Percentiles rank a stretch among this genome's conserved stretches.
phyloP scores from a whole-genome alignment of 768 basidiomycete species.

The Nevesoporus exiguus region DNA sequence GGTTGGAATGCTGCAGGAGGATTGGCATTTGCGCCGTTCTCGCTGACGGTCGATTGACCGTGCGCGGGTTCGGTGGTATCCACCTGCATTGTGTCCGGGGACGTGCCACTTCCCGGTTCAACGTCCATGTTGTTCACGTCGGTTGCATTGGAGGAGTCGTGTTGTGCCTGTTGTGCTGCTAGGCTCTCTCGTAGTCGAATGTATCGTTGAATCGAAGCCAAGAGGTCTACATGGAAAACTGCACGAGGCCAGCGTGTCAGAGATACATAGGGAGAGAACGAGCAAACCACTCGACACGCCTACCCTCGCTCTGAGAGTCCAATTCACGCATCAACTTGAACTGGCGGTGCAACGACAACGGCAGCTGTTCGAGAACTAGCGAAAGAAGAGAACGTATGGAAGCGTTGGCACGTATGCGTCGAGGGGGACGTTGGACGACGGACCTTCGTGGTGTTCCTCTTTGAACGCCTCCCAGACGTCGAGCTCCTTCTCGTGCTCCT shows the following conservation, averaged over 20 bases:
- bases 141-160: not conserved
- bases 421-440: conserved; percentile 16
- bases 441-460: conserved; percentile 80
- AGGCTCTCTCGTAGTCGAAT: conserved; percentile 35
- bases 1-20: conserved; percentile 1
- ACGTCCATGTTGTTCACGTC: not conserved
- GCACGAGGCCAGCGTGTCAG: conserved; percentile 6
- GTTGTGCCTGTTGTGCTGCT: no score
- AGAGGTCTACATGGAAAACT: conserved; percentile 42
- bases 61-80: conserved; percentile 1
- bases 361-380: conserved; percentile 74
- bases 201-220: conserved; percentile 48
- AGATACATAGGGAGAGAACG: not conserved
- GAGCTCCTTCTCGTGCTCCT: conserved; percentile 48
- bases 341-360: conserved; percentile 68
- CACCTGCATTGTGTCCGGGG: conserved; percentile 4
- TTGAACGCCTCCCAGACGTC: conserved; percentile 72
- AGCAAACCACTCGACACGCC: conserved; percentile 11
- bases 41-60: not conserved
- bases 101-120: not conserved
- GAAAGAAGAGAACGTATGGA: not conserved
- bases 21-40: not conserved
- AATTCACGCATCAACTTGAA: conserved; percentile 69
- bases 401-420: not conserved
- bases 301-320: conserved; percentile 63